phyloP scores from a whole-genome alignment of 2,329 filamentous ascomycete genomes.

The Stagonosporopsis rhizophila region DNA sequence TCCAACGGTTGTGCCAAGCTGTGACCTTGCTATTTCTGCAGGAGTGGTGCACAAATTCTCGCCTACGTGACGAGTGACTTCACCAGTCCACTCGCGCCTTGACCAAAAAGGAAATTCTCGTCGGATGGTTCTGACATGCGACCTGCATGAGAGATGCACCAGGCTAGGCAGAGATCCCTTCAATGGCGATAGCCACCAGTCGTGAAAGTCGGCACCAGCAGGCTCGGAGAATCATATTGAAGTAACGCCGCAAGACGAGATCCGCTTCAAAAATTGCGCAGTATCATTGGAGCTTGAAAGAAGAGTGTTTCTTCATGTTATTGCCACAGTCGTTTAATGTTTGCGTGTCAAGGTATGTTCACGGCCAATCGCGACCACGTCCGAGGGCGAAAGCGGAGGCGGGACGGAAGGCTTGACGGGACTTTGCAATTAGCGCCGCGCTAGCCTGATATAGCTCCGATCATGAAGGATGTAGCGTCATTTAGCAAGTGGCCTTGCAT shows the following conservation, averaged over 20 bases:
- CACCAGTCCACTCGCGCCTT: neutral
- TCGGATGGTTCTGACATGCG: neutral
- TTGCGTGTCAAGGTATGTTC: neutral
- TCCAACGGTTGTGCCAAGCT: neutral
- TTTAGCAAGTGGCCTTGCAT: no score
- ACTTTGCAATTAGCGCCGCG: neutral
- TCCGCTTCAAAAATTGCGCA: neutral
- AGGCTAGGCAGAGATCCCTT: neutral
- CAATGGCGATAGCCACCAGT: neutral
- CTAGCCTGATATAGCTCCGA: neutral
- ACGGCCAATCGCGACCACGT: neutral
- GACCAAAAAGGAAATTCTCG: neutral
- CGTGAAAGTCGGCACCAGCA: neutral
- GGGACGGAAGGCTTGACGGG: neutral
- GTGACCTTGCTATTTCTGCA: neutral
- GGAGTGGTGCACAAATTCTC: neutral
- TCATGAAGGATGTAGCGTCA: no score
- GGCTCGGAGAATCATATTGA: neutral
- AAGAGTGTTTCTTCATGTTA: neutral
- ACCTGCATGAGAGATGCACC: neutral
- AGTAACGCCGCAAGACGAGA: neutral
- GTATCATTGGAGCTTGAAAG: neutral
- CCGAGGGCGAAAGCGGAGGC: neutral
- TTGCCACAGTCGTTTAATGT: no score
- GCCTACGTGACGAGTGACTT: neutral